Base-by-base conservation (phyloP, 306 rosid genomes). In the Cucumis cinereus region DNA sequence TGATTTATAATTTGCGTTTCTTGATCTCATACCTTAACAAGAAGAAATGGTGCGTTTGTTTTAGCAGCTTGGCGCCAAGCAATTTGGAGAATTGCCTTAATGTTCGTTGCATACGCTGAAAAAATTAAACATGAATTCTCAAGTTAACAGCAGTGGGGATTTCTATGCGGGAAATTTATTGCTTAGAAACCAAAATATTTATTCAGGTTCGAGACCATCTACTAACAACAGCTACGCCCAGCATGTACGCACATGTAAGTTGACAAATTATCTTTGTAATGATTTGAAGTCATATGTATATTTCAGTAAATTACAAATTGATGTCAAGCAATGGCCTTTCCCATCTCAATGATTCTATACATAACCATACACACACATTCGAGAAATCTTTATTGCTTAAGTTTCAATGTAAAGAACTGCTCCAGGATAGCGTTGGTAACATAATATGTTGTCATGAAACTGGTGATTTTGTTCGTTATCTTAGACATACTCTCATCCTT, bases 161-260 rank as follows among this genome's bases (percentile, higher is more conserved):
- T 77, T 79, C 76, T 77, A 72, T 73, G 73, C 70, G 33, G n/a
- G 50, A n/a, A 63, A 79, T 78, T 77, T 75, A 80, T 83, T 83
- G 73, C 83, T 58, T 69, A 69, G 82, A 77, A 79, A 74, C 55
- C 82, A 80, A 33, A 77, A 68, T 77, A 77, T 77, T 36, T 62
- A 62, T 81, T 77, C 87, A 22, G 76, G 77, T 79, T 81, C 90
- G 38, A 78, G 82, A 81, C 74, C 77, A 53, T 43, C 77, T 58
- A 81, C 64, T 60, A 82, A 72, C 77, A 74, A 77, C 50, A 60
- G 47, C 60, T 77, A 61, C 81, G 57, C 79, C 62, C 71, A 90
- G 40, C 90, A 81, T 80, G 81, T 19, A 79, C 77, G 82, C 78
- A 69, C 68, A 6, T 59, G 96, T 88, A 87, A 87, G 88, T 84